Base-by-base conservation (phyloP, 139 green algal genomes). In the Dunaliella sp. region DNA sequence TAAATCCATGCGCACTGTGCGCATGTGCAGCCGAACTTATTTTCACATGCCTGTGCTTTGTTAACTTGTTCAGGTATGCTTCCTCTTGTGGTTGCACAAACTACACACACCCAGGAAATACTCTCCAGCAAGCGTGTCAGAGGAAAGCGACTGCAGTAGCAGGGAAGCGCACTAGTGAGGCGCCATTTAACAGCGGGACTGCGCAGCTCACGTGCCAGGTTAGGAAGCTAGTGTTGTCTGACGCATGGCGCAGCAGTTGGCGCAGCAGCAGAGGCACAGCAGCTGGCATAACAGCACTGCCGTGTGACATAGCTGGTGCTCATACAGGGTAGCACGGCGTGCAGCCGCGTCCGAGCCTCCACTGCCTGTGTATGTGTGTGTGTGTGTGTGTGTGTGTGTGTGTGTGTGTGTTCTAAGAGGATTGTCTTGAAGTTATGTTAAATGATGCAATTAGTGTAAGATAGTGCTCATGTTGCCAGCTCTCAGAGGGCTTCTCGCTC, bases 281-380 rank as follows among this genome's bases (percentile, higher is more conserved):
- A 24, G 58, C 58, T 24, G 22, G 22, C 21, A 74, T 21, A 24
- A 24, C 58, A 74, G 58, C 22, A 74, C 22, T 21, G 58, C 24
- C 58, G n/a, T n/a, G 58, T 74, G 58, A 58, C 30, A 84, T 24
- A 26, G 48, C 24, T 82, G 24, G 80, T 84, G n/a, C n/a, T 84
- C 31, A 81, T 3, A 30, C 7, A 30, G 30, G 38, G 33, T 36
- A 24, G 21, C 58, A 74, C 22, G 21, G 58, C 24, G 22, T n/a
- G 58, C 24, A 24, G 21, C 58, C 21, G 58, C 24, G 58, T 74
- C 58, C 21, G 58, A n/a, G 58, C 24, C 58, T n/a, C n/a, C n/a
- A 74, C 22, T 80, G 30, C 33, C 26, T 35, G 75, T 80, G 25
- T 80, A 21, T 22, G 30, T 80, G 75, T 80, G 22, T 35, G 75